phyloP scores from a whole-genome alignment of 805 yeast genomes.

The Ascoidea tarda region DNA sequence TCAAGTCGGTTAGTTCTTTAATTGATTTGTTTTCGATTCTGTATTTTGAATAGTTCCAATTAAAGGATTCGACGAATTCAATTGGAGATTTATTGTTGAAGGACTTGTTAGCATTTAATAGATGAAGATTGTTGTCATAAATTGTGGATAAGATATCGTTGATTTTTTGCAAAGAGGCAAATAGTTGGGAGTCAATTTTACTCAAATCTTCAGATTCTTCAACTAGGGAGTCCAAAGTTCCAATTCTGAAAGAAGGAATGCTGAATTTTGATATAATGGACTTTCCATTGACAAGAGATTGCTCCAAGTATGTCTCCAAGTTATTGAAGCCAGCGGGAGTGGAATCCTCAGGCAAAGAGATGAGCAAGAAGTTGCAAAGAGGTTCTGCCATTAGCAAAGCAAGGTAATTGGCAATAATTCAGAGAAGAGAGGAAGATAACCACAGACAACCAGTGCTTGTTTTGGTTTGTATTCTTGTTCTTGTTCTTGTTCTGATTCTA shows the following conservation, averaged over 20 bases:
- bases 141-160: constrained; percentile 54
- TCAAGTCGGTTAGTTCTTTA: constrained; percentile 52
- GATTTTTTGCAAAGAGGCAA: constrained; percentile 53
- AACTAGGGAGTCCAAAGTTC: constrained; percentile 85
- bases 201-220: constrained; percentile 81
- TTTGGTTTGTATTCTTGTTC: too few species aligned
- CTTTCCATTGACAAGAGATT: constrained; percentile 40
- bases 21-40: constrained; percentile 67
- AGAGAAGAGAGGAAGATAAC: too few species aligned
- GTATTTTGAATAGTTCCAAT: constrained; percentile 82
- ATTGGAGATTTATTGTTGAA: constrained; percentile 41
- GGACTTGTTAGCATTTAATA: constrained; percentile 32
- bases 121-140: constrained; percentile 25
- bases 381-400: neutral
- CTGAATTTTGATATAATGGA: constrained; percentile 40
- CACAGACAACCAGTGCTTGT: too few species aligned
- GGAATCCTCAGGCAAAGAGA: neutral
- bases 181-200: constrained; percentile 71
- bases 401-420: too few species aligned
- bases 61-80: constrained; percentile 58
- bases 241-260: constrained; percentile 82
- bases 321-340: neutral
- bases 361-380: too few species aligned
- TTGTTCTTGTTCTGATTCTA: too few species aligned
- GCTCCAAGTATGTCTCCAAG: constrained; percentile 23